A percentile compares a stretch with the other conserved stretches of the same genome.
These are phyloP conservation scores for Coemansia sp. DNA, from an alignment of 192 early-diverging fungal genomes.

Conservation along the genomic window DNA sequence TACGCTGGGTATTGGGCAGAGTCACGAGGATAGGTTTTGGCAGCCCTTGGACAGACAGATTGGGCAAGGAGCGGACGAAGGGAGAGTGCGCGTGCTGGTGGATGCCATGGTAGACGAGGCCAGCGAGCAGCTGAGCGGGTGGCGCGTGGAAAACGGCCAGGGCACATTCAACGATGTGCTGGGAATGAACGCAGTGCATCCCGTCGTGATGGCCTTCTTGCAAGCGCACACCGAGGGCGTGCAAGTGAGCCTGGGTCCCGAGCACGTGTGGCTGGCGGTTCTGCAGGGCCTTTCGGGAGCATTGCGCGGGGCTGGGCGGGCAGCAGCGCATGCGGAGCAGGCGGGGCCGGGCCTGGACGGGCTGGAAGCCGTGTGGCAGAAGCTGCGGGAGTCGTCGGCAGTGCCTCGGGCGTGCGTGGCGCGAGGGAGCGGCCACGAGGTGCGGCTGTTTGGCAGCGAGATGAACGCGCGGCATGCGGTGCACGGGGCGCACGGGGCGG, in stretches of 20 bases:
- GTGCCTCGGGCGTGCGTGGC: conserved; percentile 12
- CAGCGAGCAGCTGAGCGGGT: conserved; percentile 17
- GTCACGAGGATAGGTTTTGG: conserved; percentile 35
- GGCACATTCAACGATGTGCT: conserved; percentile 47
- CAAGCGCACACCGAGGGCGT: conserved; percentile 30
- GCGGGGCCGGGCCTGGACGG: neutral
- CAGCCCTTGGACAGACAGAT: conserved; percentile 23
- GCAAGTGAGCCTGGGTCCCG: conserved; percentile 27
- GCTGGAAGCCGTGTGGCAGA: conserved; percentile 25
- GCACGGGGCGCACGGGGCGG: conserved; percentile 29
- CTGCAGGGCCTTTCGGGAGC: conserved; percentile 32
- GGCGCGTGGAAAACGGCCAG: conserved; percentile 28
- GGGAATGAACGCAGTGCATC: conserved; percentile 30
- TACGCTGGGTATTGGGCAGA: conserved; percentile 8
- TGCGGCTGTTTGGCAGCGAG: conserved; percentile 32
- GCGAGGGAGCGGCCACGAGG: conserved; percentile 23
- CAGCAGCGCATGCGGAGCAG: neutral
- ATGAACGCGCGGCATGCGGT: conserved; percentile 31
- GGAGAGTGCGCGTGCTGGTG: conserved; percentile 13
- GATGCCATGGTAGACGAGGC: conserved; percentile 44
- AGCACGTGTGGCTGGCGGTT: conserved; percentile 43
- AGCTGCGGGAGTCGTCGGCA: conserved; percentile 26
- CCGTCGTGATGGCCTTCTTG: conserved; percentile 36
- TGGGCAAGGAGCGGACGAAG: conserved; percentile 22
- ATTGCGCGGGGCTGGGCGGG: conserved; percentile 7